These are phyloP conservation scores for Posidonia oceanica DNA, from an alignment of 116 monocot genomes.

Conservation along the genomic window DNA sequence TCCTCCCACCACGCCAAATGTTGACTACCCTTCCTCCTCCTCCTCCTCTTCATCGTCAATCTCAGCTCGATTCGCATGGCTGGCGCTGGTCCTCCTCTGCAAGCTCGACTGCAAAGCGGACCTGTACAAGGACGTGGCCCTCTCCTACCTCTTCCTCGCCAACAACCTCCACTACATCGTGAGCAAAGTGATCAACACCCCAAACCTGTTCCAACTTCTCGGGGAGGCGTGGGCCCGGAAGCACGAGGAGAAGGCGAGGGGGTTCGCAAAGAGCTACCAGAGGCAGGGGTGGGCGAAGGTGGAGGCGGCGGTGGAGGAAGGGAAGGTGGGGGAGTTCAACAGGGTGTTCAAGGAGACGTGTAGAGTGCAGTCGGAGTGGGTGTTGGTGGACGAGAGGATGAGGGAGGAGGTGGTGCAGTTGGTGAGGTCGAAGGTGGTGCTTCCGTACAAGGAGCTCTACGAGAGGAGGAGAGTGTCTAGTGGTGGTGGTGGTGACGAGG, in stretches of 20 bases:
- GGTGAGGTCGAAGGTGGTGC: constrained; percentile 19
- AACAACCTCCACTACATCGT: constrained; percentile 54
- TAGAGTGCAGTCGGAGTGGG: constrained; percentile 7
- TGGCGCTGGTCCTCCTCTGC: constrained; percentile 42
- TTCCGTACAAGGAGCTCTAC: constrained; percentile 19
- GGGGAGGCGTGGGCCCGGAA: constrained; percentile 34
- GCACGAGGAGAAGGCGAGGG: constrained; percentile 25
- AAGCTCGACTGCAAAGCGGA: constrained; percentile 51
- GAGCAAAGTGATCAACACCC: constrained; percentile 15
- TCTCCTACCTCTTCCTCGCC: constrained; percentile 56
- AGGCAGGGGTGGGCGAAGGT: constrained; percentile 21
- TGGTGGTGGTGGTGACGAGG: background rate
- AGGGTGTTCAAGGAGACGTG: constrained; percentile 19
- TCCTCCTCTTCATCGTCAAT: background rate
- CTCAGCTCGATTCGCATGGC: constrained; percentile 22
- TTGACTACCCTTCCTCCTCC: background rate
- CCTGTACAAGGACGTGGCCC: constrained; percentile 20
- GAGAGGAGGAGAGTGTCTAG: background rate
- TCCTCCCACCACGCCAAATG: background rate
- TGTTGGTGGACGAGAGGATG: constrained; percentile 19
- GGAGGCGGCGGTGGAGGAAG: constrained; percentile 6
- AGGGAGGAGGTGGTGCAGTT: constrained; percentile 26
- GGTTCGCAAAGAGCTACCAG: constrained; percentile 23
- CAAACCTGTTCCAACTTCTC: constrained; percentile 15
- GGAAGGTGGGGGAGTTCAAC: constrained; percentile 19